These are phyloP conservation scores for Candida sp. DNA, from an alignment of 1,139 yeast species.

Conservation along the genomic window DNA sequence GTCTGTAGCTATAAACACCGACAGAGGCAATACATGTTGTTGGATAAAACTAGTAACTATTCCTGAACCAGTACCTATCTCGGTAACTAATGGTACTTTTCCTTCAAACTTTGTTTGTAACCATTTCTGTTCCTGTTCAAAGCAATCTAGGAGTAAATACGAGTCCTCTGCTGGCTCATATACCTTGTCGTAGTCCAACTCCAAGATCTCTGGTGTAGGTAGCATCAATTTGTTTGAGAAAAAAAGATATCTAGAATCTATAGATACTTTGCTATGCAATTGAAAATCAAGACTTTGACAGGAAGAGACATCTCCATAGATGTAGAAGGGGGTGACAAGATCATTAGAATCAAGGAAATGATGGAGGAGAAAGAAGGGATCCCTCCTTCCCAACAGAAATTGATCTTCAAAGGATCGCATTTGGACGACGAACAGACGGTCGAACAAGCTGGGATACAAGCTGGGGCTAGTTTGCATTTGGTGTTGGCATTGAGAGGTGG, in stretches of 20 bases:
- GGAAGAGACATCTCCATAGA: slow-evolving; percentile 86
- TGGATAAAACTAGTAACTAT: slow-evolving; percentile 74
- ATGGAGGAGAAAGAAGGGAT: slow-evolving; percentile 98
- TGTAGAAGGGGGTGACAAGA: slow-evolving; percentile 71
- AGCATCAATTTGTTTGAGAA: slow-evolving; percentile 21
- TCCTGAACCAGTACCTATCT: slow-evolving; percentile 92
- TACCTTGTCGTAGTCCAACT: slow-evolving; percentile 44
- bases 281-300: slow-evolving; percentile 71
- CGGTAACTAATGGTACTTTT: slow-evolving; percentile 59
- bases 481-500: slow-evolving; percentile 94
- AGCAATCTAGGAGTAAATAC: slow-evolving; percentile 72
- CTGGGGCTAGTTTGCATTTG: slow-evolving; percentile 84
- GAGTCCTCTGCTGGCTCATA: slow-evolving; percentile 97
- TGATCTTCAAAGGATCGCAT: slow-evolving; percentile 89
- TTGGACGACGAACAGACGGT: slow-evolving; percentile 78
- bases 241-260: too few relatives aligned
- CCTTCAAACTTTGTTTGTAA: slow-evolving; percentile 26
- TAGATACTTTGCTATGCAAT: slow-evolving; percentile 43
- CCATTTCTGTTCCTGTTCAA: slow-evolving; percentile 54
- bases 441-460: slow-evolving; percentile 59
- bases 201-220: slow-evolving; percentile 35
- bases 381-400: slow-evolving; percentile 93
- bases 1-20: slow-evolving; percentile 67
- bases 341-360: slow-evolving; percentile 83
- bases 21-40: slow-evolving; percentile 45